These are phyloP conservation scores for Apiospora marii DNA, from an alignment of 2,329 filamentous ascomycete species.

Conservation along the genomic window DNA sequence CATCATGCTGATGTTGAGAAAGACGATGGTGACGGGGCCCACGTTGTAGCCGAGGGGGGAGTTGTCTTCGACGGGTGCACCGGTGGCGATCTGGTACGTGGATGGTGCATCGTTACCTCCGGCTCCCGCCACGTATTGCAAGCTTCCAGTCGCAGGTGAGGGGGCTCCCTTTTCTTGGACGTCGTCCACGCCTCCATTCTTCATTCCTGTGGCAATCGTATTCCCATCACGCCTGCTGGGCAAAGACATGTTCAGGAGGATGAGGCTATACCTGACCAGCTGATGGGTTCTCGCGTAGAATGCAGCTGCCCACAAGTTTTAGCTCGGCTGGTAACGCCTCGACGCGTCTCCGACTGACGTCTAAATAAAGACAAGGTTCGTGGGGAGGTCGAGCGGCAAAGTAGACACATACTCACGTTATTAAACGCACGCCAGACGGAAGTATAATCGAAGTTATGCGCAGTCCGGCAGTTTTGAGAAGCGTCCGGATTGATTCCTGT, in stretches of 20 bases:
- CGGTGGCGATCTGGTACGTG: slow-evolving; percentile 67
- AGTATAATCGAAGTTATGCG: too few relatives aligned
- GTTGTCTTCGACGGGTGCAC: slow-evolving; percentile 65
- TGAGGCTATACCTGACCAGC: too few relatives aligned
- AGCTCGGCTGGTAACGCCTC: not conserved
- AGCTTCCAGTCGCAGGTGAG: not conserved
- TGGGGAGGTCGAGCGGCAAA: not conserved
- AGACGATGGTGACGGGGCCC: slow-evolving; percentile 62
- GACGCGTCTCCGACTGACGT: not conserved
- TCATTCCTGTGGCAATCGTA: not conserved
- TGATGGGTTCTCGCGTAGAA: too few relatives aligned
- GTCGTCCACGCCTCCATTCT: not conserved
- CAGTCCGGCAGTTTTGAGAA: too few relatives aligned
- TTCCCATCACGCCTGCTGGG: not conserved
- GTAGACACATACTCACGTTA: not conserved
- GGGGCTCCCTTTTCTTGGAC: too few relatives aligned
- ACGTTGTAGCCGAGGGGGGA: slow-evolving; percentile 69
- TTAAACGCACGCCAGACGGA: not conserved
- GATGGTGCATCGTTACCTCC: slow-evolving; percentile 58
- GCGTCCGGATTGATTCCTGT: too few relatives aligned
- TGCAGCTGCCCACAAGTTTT: too few relatives aligned
- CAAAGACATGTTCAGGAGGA: not conserved
- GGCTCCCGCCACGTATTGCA: slow-evolving; percentile 20
- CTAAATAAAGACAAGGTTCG: not conserved
- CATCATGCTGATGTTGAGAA: slow-evolving; percentile 69